phyloP scores from a whole-genome alignment of 441 rosid species.

The Croton setiger region DNA sequence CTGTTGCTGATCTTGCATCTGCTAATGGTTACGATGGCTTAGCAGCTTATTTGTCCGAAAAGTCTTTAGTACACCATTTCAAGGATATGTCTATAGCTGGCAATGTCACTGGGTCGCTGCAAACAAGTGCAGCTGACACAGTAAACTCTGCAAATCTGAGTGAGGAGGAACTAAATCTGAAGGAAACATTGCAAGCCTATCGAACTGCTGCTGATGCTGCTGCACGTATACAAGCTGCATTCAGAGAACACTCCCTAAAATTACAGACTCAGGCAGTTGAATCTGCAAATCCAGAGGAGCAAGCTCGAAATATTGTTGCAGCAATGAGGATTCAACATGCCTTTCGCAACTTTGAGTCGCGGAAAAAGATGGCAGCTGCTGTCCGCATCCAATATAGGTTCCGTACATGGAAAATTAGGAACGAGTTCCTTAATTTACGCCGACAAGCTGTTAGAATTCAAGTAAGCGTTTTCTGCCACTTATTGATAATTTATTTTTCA shows the following conservation, averaged over 20 bases:
- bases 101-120: slow-evolving; percentile 71
- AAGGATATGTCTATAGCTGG: slow-evolving; percentile 86
- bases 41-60: slow-evolving; percentile 89
- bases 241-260: slow-evolving; percentile 79
- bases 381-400: slow-evolving; percentile 80
- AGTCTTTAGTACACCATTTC: slow-evolving; percentile 76
- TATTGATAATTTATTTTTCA: not conserved
- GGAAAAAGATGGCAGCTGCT: slow-evolving; percentile 83
- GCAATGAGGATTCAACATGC: slow-evolving; percentile 97
- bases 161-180: slow-evolving; percentile 70
- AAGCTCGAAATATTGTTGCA: slow-evolving; percentile 72
- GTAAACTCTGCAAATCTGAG: slow-evolving; percentile 34
- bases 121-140: slow-evolving; percentile 36
- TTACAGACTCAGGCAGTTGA: slow-evolving; percentile 48
- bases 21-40: slow-evolving; percentile 74
- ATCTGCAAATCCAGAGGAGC: slow-evolving; percentile 58
- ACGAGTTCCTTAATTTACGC: slow-evolving; percentile 71
- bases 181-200: slow-evolving; percentile 83
- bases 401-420: slow-evolving; percentile 81
- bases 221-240: slow-evolving; percentile 81
- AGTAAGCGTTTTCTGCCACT: slow-evolving; percentile 39
- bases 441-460: slow-evolving; percentile 74
- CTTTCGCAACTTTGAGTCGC: slow-evolving; percentile 58
- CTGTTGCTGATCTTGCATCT: slow-evolving; percentile 89
- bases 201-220: slow-evolving; percentile 94